phyloP scores from a whole-genome alignment of 73 alveolate species.

The Paramecium bursaria region DNA sequence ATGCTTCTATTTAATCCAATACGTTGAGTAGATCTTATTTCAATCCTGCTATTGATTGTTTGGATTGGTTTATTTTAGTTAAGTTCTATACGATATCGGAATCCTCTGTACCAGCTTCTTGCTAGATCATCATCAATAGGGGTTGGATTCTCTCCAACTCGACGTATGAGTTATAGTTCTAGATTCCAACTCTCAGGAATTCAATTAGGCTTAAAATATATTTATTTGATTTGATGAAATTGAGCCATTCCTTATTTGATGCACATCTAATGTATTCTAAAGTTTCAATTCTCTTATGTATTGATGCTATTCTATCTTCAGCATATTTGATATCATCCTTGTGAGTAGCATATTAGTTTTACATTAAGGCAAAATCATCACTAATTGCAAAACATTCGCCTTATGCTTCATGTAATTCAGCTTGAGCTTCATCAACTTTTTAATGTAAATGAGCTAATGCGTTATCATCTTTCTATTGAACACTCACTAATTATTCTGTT shows the following conservation, averaged over 20 bases:
- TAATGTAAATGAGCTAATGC: background rate
- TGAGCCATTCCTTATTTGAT: constrained; percentile 27
- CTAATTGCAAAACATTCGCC: constrained; percentile 11
- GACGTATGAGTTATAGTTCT: constrained; percentile 27
- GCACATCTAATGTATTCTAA: constrained; percentile 18
- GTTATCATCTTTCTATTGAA: background rate
- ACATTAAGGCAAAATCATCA: constrained; percentile 35
- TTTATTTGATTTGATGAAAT: constrained; percentile 37
- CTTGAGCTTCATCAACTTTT: background rate
- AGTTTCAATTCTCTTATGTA: constrained; percentile 11
- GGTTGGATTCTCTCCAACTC: background rate
- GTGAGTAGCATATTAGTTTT: background rate
- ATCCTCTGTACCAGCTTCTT: constrained; percentile 2
- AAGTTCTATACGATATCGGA: background rate
- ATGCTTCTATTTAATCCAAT: constrained; percentile 42
- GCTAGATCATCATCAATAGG: background rate
- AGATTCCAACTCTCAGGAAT: constrained; percentile 12
- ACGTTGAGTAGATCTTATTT: constrained; percentile 23
- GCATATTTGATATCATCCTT: background rate
- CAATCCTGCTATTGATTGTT: constrained; percentile 13
- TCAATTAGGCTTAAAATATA: constrained; percentile 10
- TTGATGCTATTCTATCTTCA: background rate
- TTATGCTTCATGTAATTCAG: constrained; percentile 10
- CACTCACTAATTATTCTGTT: background rate
- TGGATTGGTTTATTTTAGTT: background rate